Conservation (phyloP, 2,329 filamentous ascomycete species). For the Penicillium frequentans region DNA sequence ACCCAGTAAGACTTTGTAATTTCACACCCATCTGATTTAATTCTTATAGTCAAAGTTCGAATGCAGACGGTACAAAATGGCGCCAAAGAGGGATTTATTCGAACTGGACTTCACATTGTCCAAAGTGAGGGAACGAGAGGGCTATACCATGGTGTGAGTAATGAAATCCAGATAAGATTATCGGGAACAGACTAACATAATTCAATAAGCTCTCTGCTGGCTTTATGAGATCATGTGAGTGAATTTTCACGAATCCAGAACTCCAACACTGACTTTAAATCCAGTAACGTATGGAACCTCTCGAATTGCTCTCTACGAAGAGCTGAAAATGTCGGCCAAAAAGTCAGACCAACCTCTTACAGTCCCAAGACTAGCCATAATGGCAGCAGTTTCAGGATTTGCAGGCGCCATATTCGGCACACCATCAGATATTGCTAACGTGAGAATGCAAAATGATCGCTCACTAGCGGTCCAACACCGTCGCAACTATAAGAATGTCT, state of each 20-base stretch:
- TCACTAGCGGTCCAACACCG: conserved; percentile 18
- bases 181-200: neutral
- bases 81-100: conserved; percentile 12
- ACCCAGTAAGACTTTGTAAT: neutral
- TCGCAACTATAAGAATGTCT: conserved; percentile 22
- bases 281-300: conserved; percentile 28
- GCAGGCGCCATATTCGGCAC: conserved; percentile 24
- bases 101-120: conserved; percentile 19
- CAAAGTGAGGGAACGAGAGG: conserved; percentile 15
- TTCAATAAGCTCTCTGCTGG: conserved; percentile 21
- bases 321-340: conserved; percentile 15
- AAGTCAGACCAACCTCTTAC: conserved; percentile 7
- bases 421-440: conserved; percentile 26
- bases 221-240: conserved; percentile 21
- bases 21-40: neutral
- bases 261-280: neutral
- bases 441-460: conserved; percentile 28
- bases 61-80: conserved; percentile 21
- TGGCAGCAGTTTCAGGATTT: conserved; percentile 21
- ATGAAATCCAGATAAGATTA: neutral
- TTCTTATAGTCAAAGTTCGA: conserved; percentile 22
- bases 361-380: conserved; percentile 11
- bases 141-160: conserved; percentile 22
- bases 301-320: conserved; percentile 27
- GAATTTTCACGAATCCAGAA: neutral